phyloP scores from a whole-genome alignment of 2,329 filamentous ascomycete genomes.

The Colletotrichum destructivum region DNA sequence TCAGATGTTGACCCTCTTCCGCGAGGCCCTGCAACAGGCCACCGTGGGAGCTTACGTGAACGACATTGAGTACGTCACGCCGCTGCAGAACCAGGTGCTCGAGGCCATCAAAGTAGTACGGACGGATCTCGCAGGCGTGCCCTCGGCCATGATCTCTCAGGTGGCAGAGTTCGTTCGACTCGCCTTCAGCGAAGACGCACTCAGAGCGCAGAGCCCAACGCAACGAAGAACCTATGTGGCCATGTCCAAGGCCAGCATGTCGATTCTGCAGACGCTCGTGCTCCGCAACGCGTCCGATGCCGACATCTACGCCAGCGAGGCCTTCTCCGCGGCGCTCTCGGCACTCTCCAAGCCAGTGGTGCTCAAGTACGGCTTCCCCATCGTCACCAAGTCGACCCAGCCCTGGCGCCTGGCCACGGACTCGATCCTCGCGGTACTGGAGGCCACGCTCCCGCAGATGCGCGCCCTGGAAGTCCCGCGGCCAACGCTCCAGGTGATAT shows the following conservation, averaged over 20 bases:
- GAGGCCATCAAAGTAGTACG: constrained; percentile 78
- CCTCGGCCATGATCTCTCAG: constrained; percentile 77
- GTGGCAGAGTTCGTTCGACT: constrained; percentile 80
- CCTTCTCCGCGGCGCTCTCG: constrained; percentile 75
- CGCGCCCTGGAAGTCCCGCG: constrained; percentile 63
- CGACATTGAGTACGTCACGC: constrained; percentile 81
- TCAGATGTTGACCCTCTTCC: constrained; percentile 80
- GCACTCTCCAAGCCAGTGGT: constrained; percentile 79
- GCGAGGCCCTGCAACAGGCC: constrained; percentile 79
- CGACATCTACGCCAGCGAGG: constrained; percentile 79
- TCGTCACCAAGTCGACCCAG: constrained; percentile 77
- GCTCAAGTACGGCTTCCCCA: constrained; percentile 85
- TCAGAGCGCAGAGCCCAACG: constrained; percentile 49
- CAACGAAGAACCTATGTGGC: constrained; percentile 86
- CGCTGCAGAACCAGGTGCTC: constrained; percentile 79
- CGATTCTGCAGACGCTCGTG: constrained; percentile 74
- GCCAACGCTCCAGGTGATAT: constrained; percentile 71
- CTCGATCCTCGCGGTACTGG: constrained; percentile 77
- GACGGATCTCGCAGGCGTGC: constrained; percentile 75
- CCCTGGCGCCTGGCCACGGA: constrained; percentile 88
- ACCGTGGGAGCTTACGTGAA: constrained; percentile 77
- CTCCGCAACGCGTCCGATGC: constrained; percentile 71
- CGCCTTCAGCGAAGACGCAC: constrained; percentile 69
- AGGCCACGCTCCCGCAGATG: constrained; percentile 75
- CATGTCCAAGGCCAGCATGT: constrained; percentile 86